A percentile compares a stretch with the other conserved stretches of the same genome.
These are phyloP conservation scores for Fusarium sarcochroum DNA, from an alignment of 2,329 filamentous ascomycete species.

Conservation along the genomic window DNA sequence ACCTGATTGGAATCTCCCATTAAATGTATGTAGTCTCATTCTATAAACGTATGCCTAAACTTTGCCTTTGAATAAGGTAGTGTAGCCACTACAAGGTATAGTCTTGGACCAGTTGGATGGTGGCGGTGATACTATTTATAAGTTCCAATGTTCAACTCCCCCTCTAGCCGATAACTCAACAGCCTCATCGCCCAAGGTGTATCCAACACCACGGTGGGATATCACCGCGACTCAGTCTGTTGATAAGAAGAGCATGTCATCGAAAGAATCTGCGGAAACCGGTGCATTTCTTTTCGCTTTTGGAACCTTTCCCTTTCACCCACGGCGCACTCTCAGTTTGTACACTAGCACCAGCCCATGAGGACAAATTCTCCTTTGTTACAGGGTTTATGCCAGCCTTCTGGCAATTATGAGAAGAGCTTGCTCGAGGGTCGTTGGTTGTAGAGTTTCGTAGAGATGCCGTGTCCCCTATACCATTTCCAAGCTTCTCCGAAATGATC, in stretches of 20 bases:
- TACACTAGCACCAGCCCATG: not conserved
- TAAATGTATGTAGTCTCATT: not conserved
- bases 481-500: conserved; percentile 1
- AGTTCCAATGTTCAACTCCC: not conserved
- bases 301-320: conserved; percentile 49
- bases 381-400: conserved; percentile 12
- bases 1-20: not conserved
- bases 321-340: conserved; percentile 54
- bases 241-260: conserved; percentile 37
- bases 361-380: conserved; percentile 31
- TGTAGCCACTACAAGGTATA: not conserved
- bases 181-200: conserved; percentile 1
- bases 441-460: conserved; percentile 12
- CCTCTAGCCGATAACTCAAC: not conserved
- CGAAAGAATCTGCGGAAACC: conserved; percentile 63
- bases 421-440: conserved; percentile 21
- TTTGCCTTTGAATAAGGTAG: not conserved
- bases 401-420: conserved; percentile 9
- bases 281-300: conserved; percentile 47
- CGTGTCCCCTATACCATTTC: not conserved
- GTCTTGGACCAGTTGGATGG: not conserved
- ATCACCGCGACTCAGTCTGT: not conserved
- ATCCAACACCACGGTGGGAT: conserved; percentile 2
- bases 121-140: conserved; percentile 1
- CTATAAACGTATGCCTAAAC: not conserved